Evolutionary conservation across 2,329 filamentous ascomycete species (phyloP).

Genomic region (Calycina marina): DNA sequence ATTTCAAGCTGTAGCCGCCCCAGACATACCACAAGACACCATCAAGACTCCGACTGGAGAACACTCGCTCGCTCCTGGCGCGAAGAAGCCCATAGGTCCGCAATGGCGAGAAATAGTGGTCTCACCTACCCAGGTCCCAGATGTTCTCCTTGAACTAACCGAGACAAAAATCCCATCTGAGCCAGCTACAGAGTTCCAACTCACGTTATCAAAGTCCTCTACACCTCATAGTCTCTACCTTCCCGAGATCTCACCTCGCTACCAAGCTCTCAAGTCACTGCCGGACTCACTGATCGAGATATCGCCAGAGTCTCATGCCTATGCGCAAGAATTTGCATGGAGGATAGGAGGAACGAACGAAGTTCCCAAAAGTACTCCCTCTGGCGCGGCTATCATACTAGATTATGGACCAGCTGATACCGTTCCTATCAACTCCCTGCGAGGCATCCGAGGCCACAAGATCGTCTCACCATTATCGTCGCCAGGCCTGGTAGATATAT

Average conservation of each 20-base stretch:
- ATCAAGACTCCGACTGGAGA: constrained; percentile 28
- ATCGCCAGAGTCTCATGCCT: constrained; percentile 73
- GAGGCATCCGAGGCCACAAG: constrained; percentile 69
- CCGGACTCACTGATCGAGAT: constrained; percentile 70
- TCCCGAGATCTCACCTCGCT: constrained; percentile 67
- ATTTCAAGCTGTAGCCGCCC: constrained; percentile 60
- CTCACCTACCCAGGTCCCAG: constrained; percentile 43
- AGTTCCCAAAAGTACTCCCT: constrained; percentile 43
- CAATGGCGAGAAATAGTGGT: constrained; percentile 81
- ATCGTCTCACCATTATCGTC: constrained; percentile 64
- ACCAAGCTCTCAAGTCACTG: constrained; percentile 54
- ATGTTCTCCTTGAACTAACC: constrained; percentile 37
- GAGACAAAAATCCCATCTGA: constrained; percentile 37
- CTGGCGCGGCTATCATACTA: constrained; percentile 83
- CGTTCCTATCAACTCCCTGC: constrained; percentile 77
- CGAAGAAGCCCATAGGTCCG: constrained; percentile 24
- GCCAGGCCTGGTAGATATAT: constrained; percentile 76
- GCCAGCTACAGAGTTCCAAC: constrained; percentile 67
- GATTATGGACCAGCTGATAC: constrained; percentile 77
- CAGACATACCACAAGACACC: constrained; percentile 25
- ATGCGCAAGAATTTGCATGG: constrained; percentile 65
- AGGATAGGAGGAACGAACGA: constrained; percentile 60
- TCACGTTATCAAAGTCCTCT: constrained; percentile 58
- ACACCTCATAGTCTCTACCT: constrained; percentile 79
- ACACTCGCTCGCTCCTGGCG: constrained; percentile 24